Evolutionary conservation across 805 yeast species (phyloP), one percentile per base, ranked within the genome.

Genomic region (Brettanomyces naardenensis): DNA sequence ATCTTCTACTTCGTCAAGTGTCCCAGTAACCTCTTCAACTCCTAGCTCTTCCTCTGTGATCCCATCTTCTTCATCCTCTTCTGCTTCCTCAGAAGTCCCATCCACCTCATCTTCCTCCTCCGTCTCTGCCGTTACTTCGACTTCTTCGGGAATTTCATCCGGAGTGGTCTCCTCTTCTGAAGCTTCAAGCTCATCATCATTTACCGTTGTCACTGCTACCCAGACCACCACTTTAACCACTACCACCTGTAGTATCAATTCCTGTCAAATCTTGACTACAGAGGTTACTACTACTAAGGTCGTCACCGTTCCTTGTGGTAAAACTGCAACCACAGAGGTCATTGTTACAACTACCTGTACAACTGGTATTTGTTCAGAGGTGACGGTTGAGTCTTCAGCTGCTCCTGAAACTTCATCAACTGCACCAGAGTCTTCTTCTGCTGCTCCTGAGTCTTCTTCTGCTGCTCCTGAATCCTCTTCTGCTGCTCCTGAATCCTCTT

Each of bases 111-210:
- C 15, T 11, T 14, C 29, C 10, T 15, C 21, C 30, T 33, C 17
- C 13, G 17, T 11, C 13, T 18, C 36, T 11, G 36, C 21, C 19
- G 17, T 14, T 25, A 22, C 29, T 33, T 21, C 36, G 6, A 31
- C 34, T 19, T 19, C 21, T n/a, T 20, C 19, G 17, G 21, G 26
- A 31, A 21, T 31, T 31, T 31, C 34, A 21, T 15, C 34, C 22
- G 21, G 14, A 15, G n/a, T 14, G 15, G 33, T 30, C 13, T 7
- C 19, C 20, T 17, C 19, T 15, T 15, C 13, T 7, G 19, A 30
- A 13, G 9, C 27, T 13, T 7, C 6, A 30, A 30, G 19, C 10
- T 7, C 33, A 6, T 30, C 33, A 7, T 7, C 7, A 30, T 30
- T n/a, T 30, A 17, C 6, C 18, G 10, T 6, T 17, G 13, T 11